Base-by-base conservation (phyloP, 495 filamentous ascomycete genomes). In the Glonium stellatum region DNA sequence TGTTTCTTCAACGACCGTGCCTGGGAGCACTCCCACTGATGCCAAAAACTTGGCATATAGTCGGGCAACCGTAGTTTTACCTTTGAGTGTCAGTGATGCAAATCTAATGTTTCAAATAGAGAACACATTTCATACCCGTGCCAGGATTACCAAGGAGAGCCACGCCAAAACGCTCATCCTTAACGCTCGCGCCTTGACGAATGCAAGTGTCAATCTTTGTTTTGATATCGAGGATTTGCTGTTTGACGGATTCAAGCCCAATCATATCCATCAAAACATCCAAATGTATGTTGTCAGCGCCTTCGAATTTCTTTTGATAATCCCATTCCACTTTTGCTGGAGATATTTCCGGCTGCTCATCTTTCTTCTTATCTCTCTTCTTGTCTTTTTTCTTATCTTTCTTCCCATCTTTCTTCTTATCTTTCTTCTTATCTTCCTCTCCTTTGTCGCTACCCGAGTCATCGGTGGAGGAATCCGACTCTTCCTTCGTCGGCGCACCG, bases 31-130 rank as follows among this genome's bases (percentile, higher is more conserved):
- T 0, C 81, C 81, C 0, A 87, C 71, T 0, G 83, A 77, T 0
- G 79, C 72, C 0, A 91, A 69, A 57, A 90, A 84, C 39, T 81
- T 78, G 8, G 82, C 87, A 58, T 90, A 92, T 0, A 87, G 68
- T 4, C 86, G 77, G 18, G 88, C 87, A n/a, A 91, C 83, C 0
- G 88, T 91, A 0, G 88, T 92, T 74, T 92, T 92, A 1, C 85
- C 84, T 85, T n/a, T n/a, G n/a, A n/a, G n/a, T n/a, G n/a, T n/a
- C n/a, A n/a, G n/a, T n/a, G n/a, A n/a, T n/a, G n/a, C n/a, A n/a
- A n/a, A n/a, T n/a, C n/a, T n/a, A n/a, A n/a, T n/a, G n/a, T n/a
- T n/a, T n/a, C n/a, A n/a, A n/a, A n/a, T n/a, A n/a, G n/a, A n/a
- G n/a, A n/a, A n/a, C n/a, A n/a, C n/a, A n/a, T n/a, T n/a, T 31